phyloP scores from a whole-genome alignment of 495 filamentous ascomycete genomes.

The Podospora appendiculata region DNA sequence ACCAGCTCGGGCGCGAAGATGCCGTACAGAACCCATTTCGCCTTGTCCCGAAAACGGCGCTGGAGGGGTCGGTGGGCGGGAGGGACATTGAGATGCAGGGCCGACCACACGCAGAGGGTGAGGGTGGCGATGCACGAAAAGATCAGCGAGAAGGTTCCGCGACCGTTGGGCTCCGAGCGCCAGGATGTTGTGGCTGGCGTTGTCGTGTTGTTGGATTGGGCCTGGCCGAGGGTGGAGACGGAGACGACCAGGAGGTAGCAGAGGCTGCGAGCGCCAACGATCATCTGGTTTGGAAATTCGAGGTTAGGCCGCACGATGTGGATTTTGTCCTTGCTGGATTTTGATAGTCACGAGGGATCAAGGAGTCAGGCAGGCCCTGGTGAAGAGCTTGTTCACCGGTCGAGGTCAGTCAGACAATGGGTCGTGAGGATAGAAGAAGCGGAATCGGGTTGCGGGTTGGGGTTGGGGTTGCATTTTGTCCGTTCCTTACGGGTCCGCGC shows the following conservation, averaged over 20 bases:
- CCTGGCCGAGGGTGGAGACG: too few relatives aligned
- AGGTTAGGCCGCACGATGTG: too few relatives aligned
- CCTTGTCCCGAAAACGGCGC: background rate
- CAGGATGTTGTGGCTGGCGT: background rate
- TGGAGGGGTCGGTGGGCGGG: background rate
- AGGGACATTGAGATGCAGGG: constrained; percentile 12
- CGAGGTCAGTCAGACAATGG: too few relatives aligned
- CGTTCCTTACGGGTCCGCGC: background rate
- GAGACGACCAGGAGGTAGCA: background rate
- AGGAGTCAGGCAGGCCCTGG: background rate
- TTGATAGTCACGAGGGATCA: too few relatives aligned
- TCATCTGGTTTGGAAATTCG: background rate
- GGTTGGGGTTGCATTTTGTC: too few relatives aligned
- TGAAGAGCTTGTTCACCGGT: too few relatives aligned
- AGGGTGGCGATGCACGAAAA: constrained; percentile 6
- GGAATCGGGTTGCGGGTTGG: background rate
- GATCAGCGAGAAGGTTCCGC: constrained; percentile 6
- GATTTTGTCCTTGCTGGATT: too few relatives aligned
- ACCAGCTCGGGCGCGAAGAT: constrained; percentile 11
- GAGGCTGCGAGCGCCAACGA: too few relatives aligned
- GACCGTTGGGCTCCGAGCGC: constrained; percentile 6
- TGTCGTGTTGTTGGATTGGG: background rate
- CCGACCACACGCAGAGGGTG: constrained; percentile 12
- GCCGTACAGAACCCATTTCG: constrained; percentile 9
- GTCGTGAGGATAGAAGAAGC: too few relatives aligned